These are phyloP conservation scores for Nicotiana paniculata DNA, from an alignment of 257 asterid genomes.

Conservation along the genomic window DNA sequence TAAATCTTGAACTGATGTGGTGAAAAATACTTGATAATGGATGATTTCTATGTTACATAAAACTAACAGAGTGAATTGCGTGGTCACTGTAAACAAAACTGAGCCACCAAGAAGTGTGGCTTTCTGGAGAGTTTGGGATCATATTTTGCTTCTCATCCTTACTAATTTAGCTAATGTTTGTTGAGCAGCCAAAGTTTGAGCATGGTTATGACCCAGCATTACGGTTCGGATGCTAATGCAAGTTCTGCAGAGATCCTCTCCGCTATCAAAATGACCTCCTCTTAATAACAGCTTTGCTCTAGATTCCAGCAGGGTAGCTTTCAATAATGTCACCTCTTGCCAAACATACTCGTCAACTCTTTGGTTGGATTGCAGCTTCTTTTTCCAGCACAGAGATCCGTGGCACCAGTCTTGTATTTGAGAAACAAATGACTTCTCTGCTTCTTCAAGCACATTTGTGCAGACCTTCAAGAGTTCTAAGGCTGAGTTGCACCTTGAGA, in stretches of 20 bases:
- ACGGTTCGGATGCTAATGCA: conserved; percentile 82
- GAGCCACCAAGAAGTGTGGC: conserved; percentile 13
- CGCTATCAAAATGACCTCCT: conserved; percentile 71
- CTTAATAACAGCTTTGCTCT: conserved; percentile 65
- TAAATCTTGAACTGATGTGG: conserved; percentile 2
- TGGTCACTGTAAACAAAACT: conserved; percentile 19
- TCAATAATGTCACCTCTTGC: conserved; percentile 75
- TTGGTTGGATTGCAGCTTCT: conserved; percentile 49
- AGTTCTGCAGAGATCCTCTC: conserved; percentile 74
- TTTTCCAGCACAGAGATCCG: conserved; percentile 78
- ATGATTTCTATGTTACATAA: conserved; percentile 6
- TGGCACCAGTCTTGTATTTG: conserved; percentile 81
- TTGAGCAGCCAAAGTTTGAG: conserved; percentile 78
- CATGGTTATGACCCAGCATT: conserved; percentile 79
- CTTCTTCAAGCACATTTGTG: conserved; percentile 79
- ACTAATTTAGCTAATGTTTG: conserved; percentile 77
- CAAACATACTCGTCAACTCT: conserved; percentile 75
- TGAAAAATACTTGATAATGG: neutral
- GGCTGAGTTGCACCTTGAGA: conserved; percentile 74
- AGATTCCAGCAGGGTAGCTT: conserved; percentile 62
- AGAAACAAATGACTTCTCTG: conserved; percentile 74
- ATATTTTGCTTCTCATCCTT: conserved; percentile 84
- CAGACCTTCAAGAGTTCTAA: conserved; percentile 79
- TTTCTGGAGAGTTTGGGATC: conserved; percentile 8
- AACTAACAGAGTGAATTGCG: neutral